Evolutionary conservation across 345 rosid genomes (phyloP).

Genomic region (Hibiscus tridactylites): DNA sequence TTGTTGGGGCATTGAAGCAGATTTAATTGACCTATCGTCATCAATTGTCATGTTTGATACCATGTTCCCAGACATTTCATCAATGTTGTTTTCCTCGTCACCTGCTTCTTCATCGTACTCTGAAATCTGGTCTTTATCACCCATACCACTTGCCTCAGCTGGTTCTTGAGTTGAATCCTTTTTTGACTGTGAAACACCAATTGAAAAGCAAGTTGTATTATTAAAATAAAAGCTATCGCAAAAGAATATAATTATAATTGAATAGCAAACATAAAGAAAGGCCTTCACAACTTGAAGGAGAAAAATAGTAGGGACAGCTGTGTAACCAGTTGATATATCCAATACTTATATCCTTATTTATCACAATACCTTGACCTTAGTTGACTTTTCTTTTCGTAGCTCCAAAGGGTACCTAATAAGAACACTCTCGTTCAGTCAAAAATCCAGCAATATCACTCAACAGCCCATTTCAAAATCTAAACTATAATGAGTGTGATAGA

Average conservation of each 20-base stretch:
- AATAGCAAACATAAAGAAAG: background rate
- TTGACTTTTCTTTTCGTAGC: slow-evolving; percentile 80
- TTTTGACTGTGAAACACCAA: slow-evolving; percentile 44
- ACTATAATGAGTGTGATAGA: background rate
- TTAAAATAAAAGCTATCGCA: slow-evolving; percentile 2
- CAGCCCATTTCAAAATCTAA: background rate
- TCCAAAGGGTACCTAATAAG: slow-evolving; percentile 81
- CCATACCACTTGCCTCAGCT: slow-evolving; percentile 24
- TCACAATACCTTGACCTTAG: slow-evolving; percentile 68
- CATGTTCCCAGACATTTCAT: slow-evolving; percentile 45
- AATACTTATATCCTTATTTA: background rate
- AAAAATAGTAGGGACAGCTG: background rate
- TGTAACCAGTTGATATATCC: background rate
- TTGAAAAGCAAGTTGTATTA: background rate
- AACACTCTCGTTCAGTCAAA: background rate
- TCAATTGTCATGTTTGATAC: slow-evolving; percentile 29
- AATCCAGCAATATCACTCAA: background rate
- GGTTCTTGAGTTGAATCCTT: slow-evolving; percentile 40
- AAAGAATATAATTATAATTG: background rate
- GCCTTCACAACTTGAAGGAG: background rate
- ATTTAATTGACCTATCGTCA: slow-evolving; percentile 26
- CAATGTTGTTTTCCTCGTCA: slow-evolving; percentile 38
- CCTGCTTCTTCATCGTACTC: slow-evolving; percentile 28
- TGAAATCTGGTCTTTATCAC: slow-evolving; percentile 25
- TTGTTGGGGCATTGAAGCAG: slow-evolving; percentile 33